These are phyloP conservation scores for Cymodocea nodosa DNA, from an alignment of 116 monocot genomes.

Conservation along the genomic window DNA sequence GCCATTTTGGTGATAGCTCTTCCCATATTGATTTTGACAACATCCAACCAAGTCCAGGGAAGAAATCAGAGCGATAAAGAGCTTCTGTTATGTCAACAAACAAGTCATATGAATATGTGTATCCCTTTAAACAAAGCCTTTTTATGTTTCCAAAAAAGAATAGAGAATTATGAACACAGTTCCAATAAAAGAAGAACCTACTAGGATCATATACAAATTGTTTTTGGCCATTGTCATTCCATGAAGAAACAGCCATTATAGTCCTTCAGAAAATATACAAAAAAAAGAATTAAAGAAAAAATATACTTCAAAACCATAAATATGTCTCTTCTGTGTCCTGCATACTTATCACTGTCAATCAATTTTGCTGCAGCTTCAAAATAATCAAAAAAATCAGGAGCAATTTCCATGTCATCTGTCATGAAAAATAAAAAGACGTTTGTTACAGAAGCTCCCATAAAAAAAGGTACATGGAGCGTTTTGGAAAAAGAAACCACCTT, in stretches of 20 bases:
- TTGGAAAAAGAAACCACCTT: conserved; percentile 44
- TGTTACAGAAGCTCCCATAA: background rate
- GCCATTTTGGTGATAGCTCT: conserved; percentile 97
- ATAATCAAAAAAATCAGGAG: conserved; percentile 95
- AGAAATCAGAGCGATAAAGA: conserved; percentile 96
- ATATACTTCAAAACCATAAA: background rate
- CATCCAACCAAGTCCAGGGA: conserved; percentile 99
- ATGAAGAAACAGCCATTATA: conserved; percentile 98
- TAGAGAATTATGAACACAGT: background rate
- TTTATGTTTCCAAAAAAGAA: no score
- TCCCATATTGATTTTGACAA: conserved; percentile 82
- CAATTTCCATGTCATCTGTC: conserved; percentile 98
- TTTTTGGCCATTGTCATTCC: conserved; percentile 96
- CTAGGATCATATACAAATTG: conserved; percentile 88
- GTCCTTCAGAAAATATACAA: conserved; percentile 31
- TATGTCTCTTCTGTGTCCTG: background rate
- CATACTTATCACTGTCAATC: conserved; percentile 22
- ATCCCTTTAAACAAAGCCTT: no score
- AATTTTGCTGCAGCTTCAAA: conserved; percentile 61
- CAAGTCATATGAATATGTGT: background rate
- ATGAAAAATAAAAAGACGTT: background rate
- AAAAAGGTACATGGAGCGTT: background rate
- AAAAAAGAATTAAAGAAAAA: conserved; percentile 1
- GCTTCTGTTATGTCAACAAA: conserved; percentile 29
- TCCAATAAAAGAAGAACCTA: conserved; percentile 13